Evolutionary conservation across 2,329 filamentous ascomycete genomes (phyloP).

Genomic region (Fusarium coicis): DNA sequence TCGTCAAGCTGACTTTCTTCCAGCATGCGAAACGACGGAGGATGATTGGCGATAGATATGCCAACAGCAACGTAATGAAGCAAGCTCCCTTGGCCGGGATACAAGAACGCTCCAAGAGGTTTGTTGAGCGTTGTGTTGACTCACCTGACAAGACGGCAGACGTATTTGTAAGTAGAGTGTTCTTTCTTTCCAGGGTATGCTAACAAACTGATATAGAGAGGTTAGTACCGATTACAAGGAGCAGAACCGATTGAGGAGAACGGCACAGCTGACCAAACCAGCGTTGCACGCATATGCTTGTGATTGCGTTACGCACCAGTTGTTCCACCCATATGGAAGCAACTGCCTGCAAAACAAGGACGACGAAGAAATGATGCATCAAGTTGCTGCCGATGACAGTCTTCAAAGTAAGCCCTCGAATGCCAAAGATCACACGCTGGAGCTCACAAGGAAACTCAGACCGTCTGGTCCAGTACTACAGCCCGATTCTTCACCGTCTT

Average conservation of each 20-base stretch:
- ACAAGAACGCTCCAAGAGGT: conserved; percentile 64
- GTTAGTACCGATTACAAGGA: conserved; percentile 35
- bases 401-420: conserved; percentile 65
- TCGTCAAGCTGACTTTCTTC: neutral
- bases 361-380: conserved; percentile 75
- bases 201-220: conserved; percentile 41
- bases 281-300: conserved; percentile 74
- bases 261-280: conserved; percentile 36
- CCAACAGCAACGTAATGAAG: conserved; percentile 74
- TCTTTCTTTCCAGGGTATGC: neutral
- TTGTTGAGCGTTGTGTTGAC: conserved; percentile 63
- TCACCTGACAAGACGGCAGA: conserved; percentile 62
- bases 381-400: conserved; percentile 74
- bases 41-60: conserved; percentile 73
- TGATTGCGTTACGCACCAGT: conserved; percentile 74
- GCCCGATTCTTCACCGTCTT: conserved; percentile 61
- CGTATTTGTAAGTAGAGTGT: conserved; percentile 63
- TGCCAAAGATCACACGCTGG: neutral
- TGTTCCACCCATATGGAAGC: conserved; percentile 74
- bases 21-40: conserved; percentile 73
- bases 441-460: conserved; percentile 54
- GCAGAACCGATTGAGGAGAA: neutral
- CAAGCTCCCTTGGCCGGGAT: conserved; percentile 66
- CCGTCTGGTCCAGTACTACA: conserved; percentile 68
- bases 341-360: conserved; percentile 64